Evolutionary conservation across 768 basidiomycete genomes (phyloP), one percentile per base, ranked within the genome.

Genomic region (Naganishia vishniacii): DNA sequence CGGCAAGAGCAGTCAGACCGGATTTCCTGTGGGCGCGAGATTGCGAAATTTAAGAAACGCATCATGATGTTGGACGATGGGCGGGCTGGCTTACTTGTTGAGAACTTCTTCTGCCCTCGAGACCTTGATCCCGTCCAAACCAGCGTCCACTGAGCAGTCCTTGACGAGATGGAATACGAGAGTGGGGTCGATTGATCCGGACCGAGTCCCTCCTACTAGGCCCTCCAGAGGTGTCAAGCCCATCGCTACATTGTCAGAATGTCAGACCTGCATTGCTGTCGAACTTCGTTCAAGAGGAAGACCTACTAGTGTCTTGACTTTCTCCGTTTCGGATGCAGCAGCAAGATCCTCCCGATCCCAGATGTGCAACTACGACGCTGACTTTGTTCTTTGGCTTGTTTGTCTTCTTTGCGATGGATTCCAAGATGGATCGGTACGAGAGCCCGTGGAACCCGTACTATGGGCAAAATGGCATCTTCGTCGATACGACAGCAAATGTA

Each of bases 191-290:
- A 93, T 80, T 1, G 83, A 81, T 9, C 92, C 91, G 15, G 85
- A 83, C 51, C 92, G 85, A 0, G 91, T 93, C 1, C 89, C 90
- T 16, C 92, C 91, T 4, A 91, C 90, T 0, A 94, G 80, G 1
- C 91, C 91, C 61, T 85, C 84, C n/a, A 91, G 77, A 3, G 91
- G 91, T 0, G 92, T 92, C 40, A 95, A 82, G 3, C 91, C 91
- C 92, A 95, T 95, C 40, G 65, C 74, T 69, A 48, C n/a, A n/a
- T n/a, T n/a, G n/a, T n/a, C n/a, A n/a, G n/a, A n/a, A n/a, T n/a
- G n/a, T n/a, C n/a, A n/a, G n/a, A n/a, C n/a, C n/a, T n/a, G n/a
- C n/a, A n/a, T n/a, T n/a, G n/a, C n/a, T n/a, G n/a, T n/a, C n/a
- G n/a, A n/a, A n/a, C n/a, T n/a, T n/a, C n/a, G n/a, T n/a, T n/a